These are phyloP conservation scores for Inosperma sp. DNA, from an alignment of 768 basidiomycete genomes.

Conservation along the genomic window DNA sequence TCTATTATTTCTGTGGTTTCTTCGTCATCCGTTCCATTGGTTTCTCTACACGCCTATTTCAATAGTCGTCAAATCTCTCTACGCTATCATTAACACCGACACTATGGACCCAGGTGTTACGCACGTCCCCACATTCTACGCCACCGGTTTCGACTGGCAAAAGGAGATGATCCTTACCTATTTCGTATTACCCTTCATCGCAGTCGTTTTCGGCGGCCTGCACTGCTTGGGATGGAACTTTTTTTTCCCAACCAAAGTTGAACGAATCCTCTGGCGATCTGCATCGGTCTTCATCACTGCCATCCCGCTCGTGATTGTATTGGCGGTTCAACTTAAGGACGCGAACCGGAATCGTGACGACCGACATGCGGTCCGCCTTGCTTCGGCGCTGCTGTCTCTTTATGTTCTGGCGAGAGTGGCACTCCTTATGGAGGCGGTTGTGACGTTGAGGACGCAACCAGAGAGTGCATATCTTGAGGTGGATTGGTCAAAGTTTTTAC, in stretches of 20 bases:
- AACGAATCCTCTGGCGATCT: not conserved
- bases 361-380: not conserved
- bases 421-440: not conserved
- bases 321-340: not conserved
- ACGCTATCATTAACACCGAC: too few species aligned
- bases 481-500: not conserved
- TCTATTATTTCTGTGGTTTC: too few species aligned
- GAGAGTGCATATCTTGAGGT: not conserved
- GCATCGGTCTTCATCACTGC: not conserved
- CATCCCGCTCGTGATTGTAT: not conserved
- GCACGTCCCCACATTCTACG: not conserved
- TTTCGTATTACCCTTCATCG: not conserved
- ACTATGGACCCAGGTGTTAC: too few species aligned
- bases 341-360: not conserved
- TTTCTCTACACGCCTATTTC: too few species aligned
- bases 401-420: not conserved
- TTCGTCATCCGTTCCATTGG: too few species aligned
- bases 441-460: not conserved
- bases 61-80: too few species aligned
- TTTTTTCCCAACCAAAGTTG: not conserved
- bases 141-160: not conserved
- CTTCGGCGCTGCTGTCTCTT: not conserved
- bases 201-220: not conserved
- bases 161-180: not conserved
- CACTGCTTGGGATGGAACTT: constrained; percentile 3